A percentile compares a stretch with the other conserved stretches of the same genome.
Conservation (phyloP, 2,329 filamentous ascomycete species). For the Mariannaea elegans region DNA sequence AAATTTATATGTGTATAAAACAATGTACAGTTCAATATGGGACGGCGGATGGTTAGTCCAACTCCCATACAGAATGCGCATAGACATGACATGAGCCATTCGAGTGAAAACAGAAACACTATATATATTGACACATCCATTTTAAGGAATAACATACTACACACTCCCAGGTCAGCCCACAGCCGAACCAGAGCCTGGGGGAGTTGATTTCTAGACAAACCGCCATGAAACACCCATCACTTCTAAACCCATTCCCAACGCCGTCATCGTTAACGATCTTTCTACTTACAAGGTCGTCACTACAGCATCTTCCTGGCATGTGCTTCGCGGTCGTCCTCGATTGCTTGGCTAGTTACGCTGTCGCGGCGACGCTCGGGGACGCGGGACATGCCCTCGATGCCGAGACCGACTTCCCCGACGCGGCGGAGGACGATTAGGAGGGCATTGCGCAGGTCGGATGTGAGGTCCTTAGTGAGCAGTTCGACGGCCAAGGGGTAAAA, state of each 20-base stretch:
- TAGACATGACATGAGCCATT: neutral
- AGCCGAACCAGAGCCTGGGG: slow-evolving; percentile 19
- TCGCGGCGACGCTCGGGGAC: slow-evolving; percentile 47
- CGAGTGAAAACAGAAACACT: slow-evolving; percentile 8
- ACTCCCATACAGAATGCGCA: too few species aligned
- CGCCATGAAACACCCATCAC: slow-evolving; percentile 37
- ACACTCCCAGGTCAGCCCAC: slow-evolving; percentile 26
- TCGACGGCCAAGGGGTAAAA: slow-evolving; percentile 92
- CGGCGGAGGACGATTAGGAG: slow-evolving; percentile 81
- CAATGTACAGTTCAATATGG: too few species aligned
- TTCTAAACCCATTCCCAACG: slow-evolving; percentile 43
- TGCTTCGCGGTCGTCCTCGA: slow-evolving; percentile 46
- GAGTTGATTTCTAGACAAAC: slow-evolving; percentile 32
- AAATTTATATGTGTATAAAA: too few species aligned
- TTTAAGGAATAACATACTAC: slow-evolving; percentile 31
- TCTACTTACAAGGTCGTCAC: slow-evolving; percentile 9
- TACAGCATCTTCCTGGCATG: slow-evolving; percentile 49
- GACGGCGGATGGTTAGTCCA: too few species aligned
- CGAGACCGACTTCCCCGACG: slow-evolving; percentile 80
- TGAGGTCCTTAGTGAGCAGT: slow-evolving; percentile 83
- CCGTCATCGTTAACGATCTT: slow-evolving; percentile 20
- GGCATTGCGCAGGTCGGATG: slow-evolving; percentile 78
- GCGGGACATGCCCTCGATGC: slow-evolving; percentile 60
- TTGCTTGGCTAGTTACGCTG: slow-evolving; percentile 50
- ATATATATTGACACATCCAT: slow-evolving; percentile 34